Conservation (phyloP, 1,284 basidiomycete species). For the Boletellus deceptivus region DNA sequence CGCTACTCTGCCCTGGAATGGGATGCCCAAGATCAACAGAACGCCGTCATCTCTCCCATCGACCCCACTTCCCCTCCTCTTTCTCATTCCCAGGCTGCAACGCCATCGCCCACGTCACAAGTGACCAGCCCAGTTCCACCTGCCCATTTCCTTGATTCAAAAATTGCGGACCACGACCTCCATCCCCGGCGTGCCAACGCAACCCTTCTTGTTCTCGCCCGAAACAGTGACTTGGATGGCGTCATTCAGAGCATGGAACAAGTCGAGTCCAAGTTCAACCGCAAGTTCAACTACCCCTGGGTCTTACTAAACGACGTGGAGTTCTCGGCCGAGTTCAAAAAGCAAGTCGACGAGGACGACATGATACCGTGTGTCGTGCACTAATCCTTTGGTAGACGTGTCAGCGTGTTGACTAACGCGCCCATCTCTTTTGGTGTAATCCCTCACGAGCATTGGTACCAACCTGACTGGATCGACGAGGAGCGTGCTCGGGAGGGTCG, state of each 20-base stretch:
- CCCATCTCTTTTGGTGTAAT: slow-evolving; percentile 71
- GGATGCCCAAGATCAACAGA: slow-evolving; percentile 1
- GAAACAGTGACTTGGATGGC: slow-evolving; percentile 47
- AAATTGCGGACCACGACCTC: not conserved
- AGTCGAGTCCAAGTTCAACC: slow-evolving; percentile 62
- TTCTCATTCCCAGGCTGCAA: not conserved
- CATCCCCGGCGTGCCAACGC: slow-evolving; percentile 32
- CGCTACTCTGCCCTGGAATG: slow-evolving; percentile 1
- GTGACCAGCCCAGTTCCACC: slow-evolving; percentile 3
- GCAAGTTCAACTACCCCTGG: slow-evolving; percentile 65
- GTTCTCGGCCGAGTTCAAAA: slow-evolving; percentile 69
- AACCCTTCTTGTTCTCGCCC: slow-evolving; percentile 32
- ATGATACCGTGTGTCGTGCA: not conserved
- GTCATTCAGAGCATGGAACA: slow-evolving; percentile 54
- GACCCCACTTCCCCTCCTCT: not conserved
- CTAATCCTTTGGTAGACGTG: slow-evolving; percentile 42
- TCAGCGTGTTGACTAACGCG: slow-evolving; percentile 53
- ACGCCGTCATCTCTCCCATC: not conserved
- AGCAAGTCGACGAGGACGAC: slow-evolving; percentile 33
- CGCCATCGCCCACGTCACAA: not conserved
- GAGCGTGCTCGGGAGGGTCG: slow-evolving; percentile 62
- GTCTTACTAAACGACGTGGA: slow-evolving; percentile 71
- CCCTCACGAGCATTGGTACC: slow-evolving; percentile 71
- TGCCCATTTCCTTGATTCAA: slow-evolving; percentile 5
- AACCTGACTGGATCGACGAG: slow-evolving; percentile 82